Conservation (phyloP, 108 stramenopile species). For the Fistulifera pelliculosa region DNA sequence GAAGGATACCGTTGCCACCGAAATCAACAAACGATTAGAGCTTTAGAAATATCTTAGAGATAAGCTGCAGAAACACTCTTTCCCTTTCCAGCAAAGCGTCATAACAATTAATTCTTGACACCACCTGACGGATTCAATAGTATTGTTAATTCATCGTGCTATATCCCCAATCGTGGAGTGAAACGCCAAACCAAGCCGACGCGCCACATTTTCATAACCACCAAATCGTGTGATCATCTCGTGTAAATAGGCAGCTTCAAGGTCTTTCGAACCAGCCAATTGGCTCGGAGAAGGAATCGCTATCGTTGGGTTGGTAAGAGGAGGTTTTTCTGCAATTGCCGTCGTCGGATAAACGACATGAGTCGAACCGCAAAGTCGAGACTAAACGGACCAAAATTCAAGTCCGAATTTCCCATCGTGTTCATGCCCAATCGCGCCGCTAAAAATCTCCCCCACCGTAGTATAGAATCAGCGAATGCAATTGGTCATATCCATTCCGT, state of each 20-base stretch:
- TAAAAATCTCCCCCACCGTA: conserved; percentile 57
- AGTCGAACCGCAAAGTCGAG: conserved; percentile 49
- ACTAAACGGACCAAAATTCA: conserved; percentile 50
- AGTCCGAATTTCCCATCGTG: not conserved
- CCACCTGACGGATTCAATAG: not conserved
- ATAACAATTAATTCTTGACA: too few species aligned
- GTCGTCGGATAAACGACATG: conserved; percentile 36
- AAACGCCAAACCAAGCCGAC: conserved; percentile 41
- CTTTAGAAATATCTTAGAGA: too few species aligned
- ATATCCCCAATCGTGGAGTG: not conserved
- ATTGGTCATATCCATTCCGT: conserved; percentile 4
- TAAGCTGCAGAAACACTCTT: too few species aligned
- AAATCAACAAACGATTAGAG: too few species aligned
- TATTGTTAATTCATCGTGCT: not conserved
- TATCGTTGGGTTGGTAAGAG: conserved; percentile 31
- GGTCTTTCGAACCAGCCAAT: conserved; percentile 5
- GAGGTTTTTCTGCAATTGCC: conserved; percentile 34
- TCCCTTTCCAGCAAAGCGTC: too few species aligned
- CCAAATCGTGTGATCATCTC: conserved; percentile 38
- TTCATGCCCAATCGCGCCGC: conserved; percentile 45
- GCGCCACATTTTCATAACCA: conserved; percentile 69
- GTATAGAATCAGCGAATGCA: conserved; percentile 35
- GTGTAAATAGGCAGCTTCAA: conserved; percentile 16
- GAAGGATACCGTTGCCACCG: too few species aligned
- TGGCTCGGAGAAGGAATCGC: conserved; percentile 34